phyloP scores from a whole-genome alignment of 2,329 filamentous ascomycete genomes.

The Blastomyces silverae region DNA sequence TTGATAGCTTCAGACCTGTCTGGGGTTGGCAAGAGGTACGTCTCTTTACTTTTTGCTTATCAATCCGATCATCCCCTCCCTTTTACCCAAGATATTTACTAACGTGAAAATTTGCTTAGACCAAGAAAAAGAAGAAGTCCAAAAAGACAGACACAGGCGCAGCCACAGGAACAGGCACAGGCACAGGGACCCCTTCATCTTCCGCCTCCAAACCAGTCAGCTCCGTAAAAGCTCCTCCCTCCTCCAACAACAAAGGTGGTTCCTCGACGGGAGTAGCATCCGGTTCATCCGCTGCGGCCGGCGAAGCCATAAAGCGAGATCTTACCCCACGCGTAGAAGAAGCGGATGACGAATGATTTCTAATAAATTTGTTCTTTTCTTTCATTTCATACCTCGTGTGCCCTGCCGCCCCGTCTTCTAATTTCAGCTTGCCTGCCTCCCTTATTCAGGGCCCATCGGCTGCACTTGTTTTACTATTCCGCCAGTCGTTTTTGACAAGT shows the following conservation, averaged over 20 bases:
- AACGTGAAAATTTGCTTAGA: conserved; percentile 13
- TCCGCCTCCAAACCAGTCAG: conserved; percentile 9
- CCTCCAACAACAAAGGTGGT: conserved; percentile 17
- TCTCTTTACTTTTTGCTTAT: conserved; percentile 18
- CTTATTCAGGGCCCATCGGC: neutral
- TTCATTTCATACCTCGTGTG: neutral
- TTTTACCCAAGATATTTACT: neutral
- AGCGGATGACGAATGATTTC: conserved; percentile 33
- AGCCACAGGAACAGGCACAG: too few relatives aligned
- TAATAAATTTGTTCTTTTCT: conserved; percentile 2
- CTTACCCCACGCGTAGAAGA: conserved; percentile 44
- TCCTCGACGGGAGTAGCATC: conserved; percentile 25
- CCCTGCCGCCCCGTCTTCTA: neutral
- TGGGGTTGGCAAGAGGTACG: conserved; percentile 98
- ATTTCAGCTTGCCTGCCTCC: neutral
- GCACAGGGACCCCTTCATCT: neutral
- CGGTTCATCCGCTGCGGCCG: conserved; percentile 27
- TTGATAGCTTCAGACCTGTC: conserved; percentile 90
- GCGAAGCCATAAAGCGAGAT: conserved; percentile 35
- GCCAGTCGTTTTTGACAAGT: neutral
- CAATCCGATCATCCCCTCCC: neutral
- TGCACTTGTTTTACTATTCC: neutral
- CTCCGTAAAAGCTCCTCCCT: conserved; percentile 14
- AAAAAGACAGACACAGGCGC: conserved; percentile 22
- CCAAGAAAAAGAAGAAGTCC: conserved; percentile 38